phyloP scores from a whole-genome alignment of 257 asterid genomes.

The Echium plantagineum region DNA sequence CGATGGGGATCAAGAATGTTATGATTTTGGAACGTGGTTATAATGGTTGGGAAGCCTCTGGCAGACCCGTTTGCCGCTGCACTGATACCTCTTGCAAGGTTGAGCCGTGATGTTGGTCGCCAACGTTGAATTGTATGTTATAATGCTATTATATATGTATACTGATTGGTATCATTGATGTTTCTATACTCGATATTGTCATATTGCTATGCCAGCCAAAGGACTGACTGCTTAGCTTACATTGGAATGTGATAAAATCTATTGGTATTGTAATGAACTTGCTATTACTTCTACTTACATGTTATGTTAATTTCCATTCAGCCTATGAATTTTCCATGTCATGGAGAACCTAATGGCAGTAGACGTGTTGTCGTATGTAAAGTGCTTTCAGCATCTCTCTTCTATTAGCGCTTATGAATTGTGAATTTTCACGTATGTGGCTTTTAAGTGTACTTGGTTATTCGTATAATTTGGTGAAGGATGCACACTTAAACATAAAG shows the following conservation, averaged over 20 bases:
- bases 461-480: too few relatives aligned
- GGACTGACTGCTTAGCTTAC: background rate
- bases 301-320: too few relatives aligned
- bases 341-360: background rate
- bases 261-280: background rate
- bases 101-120: slow-evolving; percentile 8
- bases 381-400: background rate
- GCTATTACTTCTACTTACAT: background rate
- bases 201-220: background rate
- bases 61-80: slow-evolving; percentile 84
- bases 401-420: too few relatives aligned
- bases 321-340: too few relatives aligned
- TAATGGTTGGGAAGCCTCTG: slow-evolving; percentile 92
- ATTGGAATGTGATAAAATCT: background rate
- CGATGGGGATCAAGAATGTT: slow-evolving; percentile 46
- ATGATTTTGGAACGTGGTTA: slow-evolving; percentile 80
- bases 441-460: too few relatives aligned
- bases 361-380: too few relatives aligned
- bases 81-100: slow-evolving; percentile 65
- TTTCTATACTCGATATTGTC: too few relatives aligned
- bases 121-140: too few relatives aligned
- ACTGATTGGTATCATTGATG: background rate
- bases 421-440: too few relatives aligned
- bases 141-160: too few relatives aligned
- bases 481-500: too few relatives aligned